Evolutionary conservation across 257 asterid species (phyloP).

Genomic region (Plantago ovata): DNA sequence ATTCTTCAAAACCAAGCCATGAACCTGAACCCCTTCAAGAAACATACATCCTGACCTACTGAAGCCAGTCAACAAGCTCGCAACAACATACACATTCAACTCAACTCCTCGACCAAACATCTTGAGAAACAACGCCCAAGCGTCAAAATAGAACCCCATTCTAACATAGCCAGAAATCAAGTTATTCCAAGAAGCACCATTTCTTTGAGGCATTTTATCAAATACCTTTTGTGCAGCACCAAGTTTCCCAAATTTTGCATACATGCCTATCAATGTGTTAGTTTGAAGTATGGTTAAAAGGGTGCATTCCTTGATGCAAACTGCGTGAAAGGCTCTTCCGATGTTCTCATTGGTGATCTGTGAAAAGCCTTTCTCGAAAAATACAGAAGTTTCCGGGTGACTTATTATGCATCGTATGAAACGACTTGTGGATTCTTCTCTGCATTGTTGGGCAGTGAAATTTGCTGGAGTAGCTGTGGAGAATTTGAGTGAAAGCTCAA

Average conservation of each 20-base stretch:
- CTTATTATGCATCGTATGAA: conserved; percentile 32
- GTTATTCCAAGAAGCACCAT: conserved; percentile 77
- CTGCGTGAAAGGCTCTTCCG: conserved; percentile 59
- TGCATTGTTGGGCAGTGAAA: conserved; percentile 35
- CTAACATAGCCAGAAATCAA: conserved; percentile 74
- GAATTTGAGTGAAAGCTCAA: conserved; percentile 33
- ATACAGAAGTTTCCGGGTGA: conserved; percentile 51
- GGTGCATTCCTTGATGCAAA: conserved; percentile 42
- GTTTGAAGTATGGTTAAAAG: conserved; percentile 49
- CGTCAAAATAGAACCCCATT: conserved; percentile 40
- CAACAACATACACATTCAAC: conserved; percentile 49
- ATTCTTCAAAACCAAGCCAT: conserved; percentile 62
- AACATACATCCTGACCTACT: conserved; percentile 60
- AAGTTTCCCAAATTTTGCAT: conserved; percentile 42
- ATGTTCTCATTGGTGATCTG: conserved; percentile 38
- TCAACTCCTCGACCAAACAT: conserved; percentile 55
- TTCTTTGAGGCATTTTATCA: conserved; percentile 62
- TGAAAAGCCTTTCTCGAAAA: conserved; percentile 70
- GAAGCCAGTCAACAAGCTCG: conserved; percentile 70
- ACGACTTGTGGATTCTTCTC: conserved; percentile 28
- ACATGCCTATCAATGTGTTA: conserved; percentile 62
- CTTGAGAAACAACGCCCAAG: conserved; percentile 45
- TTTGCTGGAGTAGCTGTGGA: conserved; percentile 31
- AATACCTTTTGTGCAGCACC: conserved; percentile 56
- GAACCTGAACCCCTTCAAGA: conserved; percentile 63